Evolutionary conservation across 2,329 filamentous ascomycete genomes (phyloP), one percentile per base, ranked within the genome.

Genomic region (Colletotrichum sp.): DNA sequence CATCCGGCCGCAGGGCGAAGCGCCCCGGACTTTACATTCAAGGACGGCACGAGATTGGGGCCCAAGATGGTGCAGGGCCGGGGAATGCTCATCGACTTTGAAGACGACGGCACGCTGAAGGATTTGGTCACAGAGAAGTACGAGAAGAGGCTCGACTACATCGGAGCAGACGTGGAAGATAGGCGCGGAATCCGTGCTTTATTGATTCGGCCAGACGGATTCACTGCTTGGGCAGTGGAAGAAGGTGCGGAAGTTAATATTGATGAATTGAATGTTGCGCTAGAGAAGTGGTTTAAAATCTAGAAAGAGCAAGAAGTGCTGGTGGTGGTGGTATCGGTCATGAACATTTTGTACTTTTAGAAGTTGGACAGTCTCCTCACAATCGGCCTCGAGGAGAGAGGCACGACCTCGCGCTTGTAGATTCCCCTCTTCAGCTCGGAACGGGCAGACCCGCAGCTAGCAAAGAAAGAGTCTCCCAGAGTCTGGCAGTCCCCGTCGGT

Each of bases 1-100:
- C 81, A 84, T 64, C 78, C 81, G 12, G 73, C 84, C 7, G 80
- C 84, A 26, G 85, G 85, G 5, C 78, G 78, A 65, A 85, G 84
- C 76, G 81, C 80, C 12, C 84, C 83, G 6, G 81, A 85, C 61
- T 83, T 85, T 59, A 80, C 82, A 38, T 71, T 83, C 6, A 52
- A 62, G 18, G 78, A 81, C 30, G 79, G 78, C 21, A 76, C 72
- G 74, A 79, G 81, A 61, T 74, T 86, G 7, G 82, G 83, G 3
- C 55, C 78, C 10, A 81, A 81, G 76, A 65, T 86, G 71, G 78
- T 78, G 24, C 38, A 68, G 3, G 84, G 80, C 1, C 71, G 73
- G 16, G 82, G 80, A 3, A 56, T 85, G 73, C 59, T 84, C 4
- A 56, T 84, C 6, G 79, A 82, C 26, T 80, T 83, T 52, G 74